phyloP scores from a whole-genome alignment of 352 stramenopile genomes.

The Phytophthora crassamura region DNA sequence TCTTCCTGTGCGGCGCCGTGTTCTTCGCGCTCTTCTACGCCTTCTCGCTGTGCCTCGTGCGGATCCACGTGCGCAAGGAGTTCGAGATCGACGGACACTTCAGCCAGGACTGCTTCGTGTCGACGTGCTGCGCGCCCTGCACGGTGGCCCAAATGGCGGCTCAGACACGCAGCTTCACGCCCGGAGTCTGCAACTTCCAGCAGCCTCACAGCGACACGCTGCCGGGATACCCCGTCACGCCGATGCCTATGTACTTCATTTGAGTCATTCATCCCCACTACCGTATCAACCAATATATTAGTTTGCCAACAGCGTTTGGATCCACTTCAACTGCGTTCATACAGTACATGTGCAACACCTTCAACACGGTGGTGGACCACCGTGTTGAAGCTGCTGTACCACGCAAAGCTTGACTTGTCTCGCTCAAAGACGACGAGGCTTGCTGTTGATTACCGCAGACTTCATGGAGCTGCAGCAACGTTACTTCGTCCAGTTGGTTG shows the following conservation, averaged over 20 bases:
- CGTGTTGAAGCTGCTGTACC: slow-evolving; percentile 15
- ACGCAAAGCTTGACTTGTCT: slow-evolving; percentile 19
- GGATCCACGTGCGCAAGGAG: slow-evolving; percentile 38
- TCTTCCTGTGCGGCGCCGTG: slow-evolving; percentile 28
- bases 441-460: neutral
- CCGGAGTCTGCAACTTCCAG: slow-evolving; percentile 50
- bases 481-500: slow-evolving; percentile 16
- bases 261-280: slow-evolving; percentile 5
- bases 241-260: slow-evolving; percentile 18
- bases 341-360: too few species aligned
- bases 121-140: slow-evolving; percentile 48
- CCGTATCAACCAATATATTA: slow-evolving; percentile 8
- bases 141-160: slow-evolving; percentile 66
- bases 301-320: neutral
- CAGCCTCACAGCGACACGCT: slow-evolving; percentile 22
- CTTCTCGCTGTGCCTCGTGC: slow-evolving; percentile 38
- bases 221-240: slow-evolving; percentile 26
- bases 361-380: neutral
- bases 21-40: slow-evolving; percentile 33
- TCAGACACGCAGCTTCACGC: slow-evolving; percentile 61
- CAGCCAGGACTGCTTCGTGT: slow-evolving; percentile 21
- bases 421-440: slow-evolving; percentile 7
- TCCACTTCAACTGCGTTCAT: neutral
- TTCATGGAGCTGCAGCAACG: neutral
- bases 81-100: slow-evolving; percentile 51